Base-by-base conservation (phyloP, 495 filamentous ascomycete genomes). In the Filosporella fistucella region DNA sequence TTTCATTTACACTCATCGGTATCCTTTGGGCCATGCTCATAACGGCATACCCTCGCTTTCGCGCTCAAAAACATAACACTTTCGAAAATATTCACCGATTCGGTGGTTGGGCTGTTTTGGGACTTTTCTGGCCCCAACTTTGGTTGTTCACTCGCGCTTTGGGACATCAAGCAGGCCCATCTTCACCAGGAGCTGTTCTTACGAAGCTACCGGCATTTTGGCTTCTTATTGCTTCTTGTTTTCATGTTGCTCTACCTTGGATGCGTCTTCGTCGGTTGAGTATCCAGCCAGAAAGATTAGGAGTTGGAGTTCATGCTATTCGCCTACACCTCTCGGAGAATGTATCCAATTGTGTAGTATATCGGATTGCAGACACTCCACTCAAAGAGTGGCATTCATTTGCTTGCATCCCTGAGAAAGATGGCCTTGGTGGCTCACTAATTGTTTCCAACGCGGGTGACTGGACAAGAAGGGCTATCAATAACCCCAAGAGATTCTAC, bases 321-420 rank as follows among this genome's bases (percentile, higher is more conserved):
- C 75, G 83, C 16, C 71, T 89, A 30, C 80, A 85, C 62, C 83
- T 89, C 65, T 67, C 73, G 59, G 78, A 85, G 48, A 70, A 75
- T 41, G 71, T 72, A 62, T 76, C 68, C 69, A 82, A 71, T 60
- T 65, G 78, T 54, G 66, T 71, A 13, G 72, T 68, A 49, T 68
- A 80, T 35, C 71, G 77, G 4, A 63, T 75, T 40, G 77, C 77
- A 28, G 66, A 76, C 46, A 69, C 68, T 12, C 82, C 82, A 0
- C 65, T 91, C 43, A 75, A 70, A 10, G 88, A 94, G 69, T 88
- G 83, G 76, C 88, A 94, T 66, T 77, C 82, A 5, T 94, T 94
- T 53, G 88, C 87, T 18, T 85, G 84, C 20, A 86, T 91, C 56
- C 78, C 81, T 25, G 68, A 71, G 49, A 66, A 60, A 42, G 67